Conservation (phyloP, 176 grass and related monocot species). For the Musa schizocarpa region DNA sequence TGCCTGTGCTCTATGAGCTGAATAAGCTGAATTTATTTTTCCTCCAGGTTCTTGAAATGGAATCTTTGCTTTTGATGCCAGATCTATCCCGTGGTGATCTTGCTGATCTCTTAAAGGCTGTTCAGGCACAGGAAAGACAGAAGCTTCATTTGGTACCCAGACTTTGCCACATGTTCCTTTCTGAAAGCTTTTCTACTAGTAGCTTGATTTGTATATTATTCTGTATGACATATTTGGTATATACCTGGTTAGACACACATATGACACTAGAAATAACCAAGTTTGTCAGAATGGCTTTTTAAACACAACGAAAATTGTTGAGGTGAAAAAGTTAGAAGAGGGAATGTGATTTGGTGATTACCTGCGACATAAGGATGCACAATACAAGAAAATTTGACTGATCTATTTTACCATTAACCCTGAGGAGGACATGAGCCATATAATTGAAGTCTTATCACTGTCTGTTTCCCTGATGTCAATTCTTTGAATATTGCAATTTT, state of each 20-base stretch:
- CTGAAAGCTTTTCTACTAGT: neutral
- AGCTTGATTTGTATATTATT: neutral
- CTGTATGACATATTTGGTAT: neutral
- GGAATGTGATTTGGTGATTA: neutral
- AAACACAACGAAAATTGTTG: neutral
- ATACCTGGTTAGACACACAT: neutral
- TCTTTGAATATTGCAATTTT: neutral
- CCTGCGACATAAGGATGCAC: neutral
- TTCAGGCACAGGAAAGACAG: constrained; percentile 80
- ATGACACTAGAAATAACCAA: too few species aligned
- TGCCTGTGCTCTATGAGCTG: neutral
- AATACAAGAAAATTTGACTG: neutral
- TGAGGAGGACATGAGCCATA: neutral
- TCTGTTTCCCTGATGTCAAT: neutral
- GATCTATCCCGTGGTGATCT: constrained; percentile 61
- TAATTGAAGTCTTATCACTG: neutral
- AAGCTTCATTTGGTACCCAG: constrained; percentile 78
- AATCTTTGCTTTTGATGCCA: constrained; percentile 54
- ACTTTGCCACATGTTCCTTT: constrained; percentile 13
- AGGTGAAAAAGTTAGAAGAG: neutral
- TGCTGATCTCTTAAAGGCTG: constrained; percentile 64
- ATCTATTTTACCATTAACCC: neutral
- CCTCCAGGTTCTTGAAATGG: constrained; percentile 72
- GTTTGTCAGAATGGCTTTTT: neutral
- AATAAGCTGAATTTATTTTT: neutral